A percentile compares a stretch with the other conserved stretches of the same genome.
Evolutionary conservation across 75 land plant species (phyloP).

Genomic region (Isoetes taiwanensis): DNA sequence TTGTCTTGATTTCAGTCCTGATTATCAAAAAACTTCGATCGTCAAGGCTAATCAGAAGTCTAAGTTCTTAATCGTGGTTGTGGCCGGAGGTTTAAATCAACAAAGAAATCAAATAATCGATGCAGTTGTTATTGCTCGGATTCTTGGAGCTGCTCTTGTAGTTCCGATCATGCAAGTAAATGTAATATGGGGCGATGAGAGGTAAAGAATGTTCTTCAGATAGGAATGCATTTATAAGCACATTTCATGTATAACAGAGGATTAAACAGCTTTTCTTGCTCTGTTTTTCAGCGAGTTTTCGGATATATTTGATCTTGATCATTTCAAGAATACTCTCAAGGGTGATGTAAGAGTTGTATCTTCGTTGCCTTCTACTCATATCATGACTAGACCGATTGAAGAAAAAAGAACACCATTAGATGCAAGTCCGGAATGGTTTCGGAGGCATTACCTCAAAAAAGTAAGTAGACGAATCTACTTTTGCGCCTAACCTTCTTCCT

Average conservation of each 20-base stretch:
- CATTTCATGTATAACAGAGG: neutral
- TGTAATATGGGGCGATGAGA: slow-evolving; percentile 68
- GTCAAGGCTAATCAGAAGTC: slow-evolving; percentile 20
- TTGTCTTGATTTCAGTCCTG: slow-evolving; percentile 41
- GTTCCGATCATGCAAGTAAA: slow-evolving; percentile 79
- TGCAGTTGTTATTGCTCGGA: slow-evolving; percentile 80
- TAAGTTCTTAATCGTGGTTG: slow-evolving; percentile 73
- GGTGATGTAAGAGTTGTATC: slow-evolving; percentile 66
- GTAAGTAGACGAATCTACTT: slow-evolving; percentile 14
- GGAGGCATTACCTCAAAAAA: slow-evolving; percentile 34
- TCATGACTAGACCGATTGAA: slow-evolving; percentile 38
- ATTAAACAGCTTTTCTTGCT: neutral
- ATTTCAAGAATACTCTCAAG: slow-evolving; percentile 60
- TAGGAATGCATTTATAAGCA: neutral
- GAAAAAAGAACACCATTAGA: slow-evolving; percentile 43
- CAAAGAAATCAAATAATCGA: slow-evolving; percentile 86
- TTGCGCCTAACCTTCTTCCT: neutral
- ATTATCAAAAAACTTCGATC: slow-evolving; percentile 25
- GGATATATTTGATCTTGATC: slow-evolving; percentile 75
- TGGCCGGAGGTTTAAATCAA: slow-evolving; percentile 73
- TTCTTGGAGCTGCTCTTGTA: slow-evolving; percentile 73
- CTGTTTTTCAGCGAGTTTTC: slow-evolving; percentile 59
- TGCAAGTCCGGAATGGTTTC: slow-evolving; percentile 59
- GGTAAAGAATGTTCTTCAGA: slow-evolving; percentile 18
- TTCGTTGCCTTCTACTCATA: slow-evolving; percentile 67